Conservation (phyloP, 805 yeast genomes). For the Wickerhamiella alocasiicola region DNA sequence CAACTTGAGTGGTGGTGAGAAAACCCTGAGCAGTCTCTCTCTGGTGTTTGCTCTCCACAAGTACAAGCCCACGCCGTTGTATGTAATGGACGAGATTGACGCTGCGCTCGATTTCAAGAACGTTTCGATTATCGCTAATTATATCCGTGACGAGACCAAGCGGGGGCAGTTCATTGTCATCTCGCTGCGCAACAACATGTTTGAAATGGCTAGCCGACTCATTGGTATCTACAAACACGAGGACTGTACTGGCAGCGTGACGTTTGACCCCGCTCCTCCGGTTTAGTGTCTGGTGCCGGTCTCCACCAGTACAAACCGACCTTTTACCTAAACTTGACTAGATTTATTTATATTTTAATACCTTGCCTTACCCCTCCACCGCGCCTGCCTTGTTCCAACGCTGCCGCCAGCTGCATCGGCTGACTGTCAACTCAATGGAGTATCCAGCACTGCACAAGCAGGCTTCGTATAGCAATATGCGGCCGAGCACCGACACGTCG, state of each 20-base stretch:
- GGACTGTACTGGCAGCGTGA: constrained; percentile 79
- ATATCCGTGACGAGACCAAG: constrained; percentile 87
- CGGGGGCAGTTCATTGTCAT: constrained; percentile 95
- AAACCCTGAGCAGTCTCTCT: constrained; percentile 87
- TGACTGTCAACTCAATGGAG: too few species aligned
- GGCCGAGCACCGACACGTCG: constrained; percentile 2
- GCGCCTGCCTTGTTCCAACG: too few species aligned
- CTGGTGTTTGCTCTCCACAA: constrained; percentile 91
- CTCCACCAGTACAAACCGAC: too few species aligned
- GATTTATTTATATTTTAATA: too few species aligned
- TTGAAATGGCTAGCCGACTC: constrained; percentile 84
- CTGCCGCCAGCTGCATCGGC: too few species aligned
- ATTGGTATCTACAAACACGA: constrained; percentile 92
- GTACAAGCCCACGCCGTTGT: constrained; percentile 91
- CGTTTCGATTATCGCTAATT: constrained; percentile 94
- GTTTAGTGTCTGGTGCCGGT: too few species aligned
- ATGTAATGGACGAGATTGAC: constrained; percentile 98
- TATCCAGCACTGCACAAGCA: constrained; percentile 14
- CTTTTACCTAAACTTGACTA: too few species aligned
- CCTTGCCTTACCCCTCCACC: too few species aligned
- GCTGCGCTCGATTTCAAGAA: constrained; percentile 96
- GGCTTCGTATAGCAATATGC: constrained; percentile 9
- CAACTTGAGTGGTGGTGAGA: constrained; percentile 94
- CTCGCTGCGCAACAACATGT: constrained; percentile 93
- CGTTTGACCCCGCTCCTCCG: constrained; percentile 26